phyloP scores from a whole-genome alignment of 2,329 filamentous ascomycete genomes.

The Epichloe gansuensis region DNA sequence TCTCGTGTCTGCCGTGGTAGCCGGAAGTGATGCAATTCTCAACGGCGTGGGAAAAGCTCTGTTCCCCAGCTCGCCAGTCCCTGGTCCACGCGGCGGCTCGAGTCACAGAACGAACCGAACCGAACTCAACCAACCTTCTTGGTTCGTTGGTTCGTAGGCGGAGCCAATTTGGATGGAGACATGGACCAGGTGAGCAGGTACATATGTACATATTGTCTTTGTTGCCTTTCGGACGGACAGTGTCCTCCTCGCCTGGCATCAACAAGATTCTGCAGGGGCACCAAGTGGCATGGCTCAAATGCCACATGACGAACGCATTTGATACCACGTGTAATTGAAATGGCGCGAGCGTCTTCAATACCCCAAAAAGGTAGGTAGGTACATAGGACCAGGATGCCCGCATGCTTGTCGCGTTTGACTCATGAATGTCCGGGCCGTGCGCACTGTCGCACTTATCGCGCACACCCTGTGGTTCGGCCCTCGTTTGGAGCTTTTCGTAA shows the following conservation, averaged over 20 bases:
- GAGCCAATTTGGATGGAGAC: too few relatives aligned
- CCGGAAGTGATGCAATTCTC: background rate
- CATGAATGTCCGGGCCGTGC: background rate
- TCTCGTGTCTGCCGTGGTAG: slow-evolving; percentile 5
- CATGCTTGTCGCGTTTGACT: background rate
- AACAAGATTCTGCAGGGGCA: too few relatives aligned
- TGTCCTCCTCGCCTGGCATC: too few relatives aligned
- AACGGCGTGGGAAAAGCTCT: background rate
- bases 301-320: background rate
- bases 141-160: too few relatives aligned
- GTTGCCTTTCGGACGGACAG: too few relatives aligned
- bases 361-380: background rate
- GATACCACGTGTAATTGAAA: background rate
- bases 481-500: too few relatives aligned
- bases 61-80: background rate
- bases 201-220: too few relatives aligned
- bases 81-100: background rate
- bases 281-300: background rate
- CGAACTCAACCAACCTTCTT: too few relatives aligned
- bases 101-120: background rate
- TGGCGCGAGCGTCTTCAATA: background rate
- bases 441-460: background rate
- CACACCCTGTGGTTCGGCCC: background rate
- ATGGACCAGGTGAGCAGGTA: too few relatives aligned
- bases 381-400: background rate